A percentile compares a stretch with the other conserved stretches of the same genome.
phyloP scores from a whole-genome alignment of 805 yeast genomes.

The Yarrowia sp. region DNA sequence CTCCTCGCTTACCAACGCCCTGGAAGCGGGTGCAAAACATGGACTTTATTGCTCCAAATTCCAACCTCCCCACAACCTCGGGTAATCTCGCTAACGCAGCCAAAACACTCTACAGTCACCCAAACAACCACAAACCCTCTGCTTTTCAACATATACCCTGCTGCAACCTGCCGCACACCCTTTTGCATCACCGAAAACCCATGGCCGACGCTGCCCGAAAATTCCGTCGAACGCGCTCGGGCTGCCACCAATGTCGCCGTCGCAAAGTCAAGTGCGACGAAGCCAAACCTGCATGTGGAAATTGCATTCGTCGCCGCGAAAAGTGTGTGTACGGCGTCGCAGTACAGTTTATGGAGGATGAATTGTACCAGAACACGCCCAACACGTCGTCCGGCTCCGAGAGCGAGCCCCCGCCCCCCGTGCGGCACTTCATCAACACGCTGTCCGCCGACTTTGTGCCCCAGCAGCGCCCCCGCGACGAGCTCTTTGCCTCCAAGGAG shows the following conservation, averaged over 20 bases:
- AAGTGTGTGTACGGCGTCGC: conserved; percentile 31
- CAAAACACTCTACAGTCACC: conserved; percentile 31
- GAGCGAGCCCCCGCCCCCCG: conserved; percentile 25
- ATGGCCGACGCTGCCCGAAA: conserved; percentile 38
- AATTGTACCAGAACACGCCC: conserved; percentile 20
- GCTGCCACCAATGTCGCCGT: conserved; percentile 38
- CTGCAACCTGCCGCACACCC: conserved; percentile 32
- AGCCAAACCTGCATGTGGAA: conserved; percentile 36
- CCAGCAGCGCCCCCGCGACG: conserved; percentile 31
- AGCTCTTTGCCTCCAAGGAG: conserved; percentile 34
- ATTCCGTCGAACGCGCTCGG: conserved; percentile 37
- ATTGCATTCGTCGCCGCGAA: conserved; percentile 35
- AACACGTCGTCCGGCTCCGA: conserved; percentile 15
- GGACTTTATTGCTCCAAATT: conserved; percentile 11
- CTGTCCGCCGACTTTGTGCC: conserved; percentile 25
- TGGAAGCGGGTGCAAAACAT: not conserved
- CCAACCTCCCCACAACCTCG: conserved; percentile 34
- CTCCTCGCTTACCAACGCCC: conserved; percentile 5
- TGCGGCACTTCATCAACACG: conserved; percentile 31
- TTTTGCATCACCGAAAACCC: conserved; percentile 29
- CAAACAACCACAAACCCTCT: conserved; percentile 33
- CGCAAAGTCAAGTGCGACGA: conserved; percentile 38
- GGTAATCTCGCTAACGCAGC: conserved; percentile 37
- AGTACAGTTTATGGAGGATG: conserved; percentile 32
- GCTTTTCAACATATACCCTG: conserved; percentile 28